Evolutionary conservation across 139 green algal genomes (phyloP), one percentile per base, ranked within the genome.

Genomic region (Coccomyxa sp.): DNA sequence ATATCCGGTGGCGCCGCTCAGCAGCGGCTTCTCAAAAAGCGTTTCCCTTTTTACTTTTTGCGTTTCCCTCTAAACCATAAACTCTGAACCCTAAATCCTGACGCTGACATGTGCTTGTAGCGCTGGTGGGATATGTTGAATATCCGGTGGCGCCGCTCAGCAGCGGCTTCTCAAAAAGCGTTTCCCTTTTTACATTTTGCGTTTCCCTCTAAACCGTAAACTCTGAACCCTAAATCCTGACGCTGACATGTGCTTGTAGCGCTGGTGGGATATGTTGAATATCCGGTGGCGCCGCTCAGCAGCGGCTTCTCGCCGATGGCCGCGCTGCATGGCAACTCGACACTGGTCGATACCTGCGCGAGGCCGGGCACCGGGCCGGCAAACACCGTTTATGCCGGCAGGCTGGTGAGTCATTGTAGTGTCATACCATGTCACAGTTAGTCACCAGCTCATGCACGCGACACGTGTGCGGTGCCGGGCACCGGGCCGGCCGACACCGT

Each of bases 191-290:
- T n/a, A n/a, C n/a, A n/a, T n/a, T n/a, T n/a, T n/a, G n/a, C n/a
- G n/a, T n/a, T n/a, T n/a, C n/a, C n/a, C n/a, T n/a, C n/a, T n/a
- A n/a, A n/a, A n/a, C n/a, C n/a, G n/a, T n/a, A n/a, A n/a, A n/a
- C n/a, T n/a, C n/a, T n/a, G n/a, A n/a, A n/a, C n/a, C n/a, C n/a
- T n/a, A n/a, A n/a, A n/a, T n/a, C n/a, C n/a, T n/a, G n/a, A n/a
- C n/a, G n/a, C n/a, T 51, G 38, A 51, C 38, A 7, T 58, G 10
- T 81, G 0, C 27, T 23, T 80, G 88, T 90, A 95, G 93, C 89
- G 0, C 83, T 98, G 15, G 91, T 87, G 13, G 96, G 96, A 10
- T 98, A 96, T 82, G 94, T 97, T 13, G 87, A 94, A 60, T 98
- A 96, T 77, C 86, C 90, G 25, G 94, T 98, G 25, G 88, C 94